Base-by-base conservation (phyloP, 768 basidiomycete species). In the Daedaleopsis nitida region DNA sequence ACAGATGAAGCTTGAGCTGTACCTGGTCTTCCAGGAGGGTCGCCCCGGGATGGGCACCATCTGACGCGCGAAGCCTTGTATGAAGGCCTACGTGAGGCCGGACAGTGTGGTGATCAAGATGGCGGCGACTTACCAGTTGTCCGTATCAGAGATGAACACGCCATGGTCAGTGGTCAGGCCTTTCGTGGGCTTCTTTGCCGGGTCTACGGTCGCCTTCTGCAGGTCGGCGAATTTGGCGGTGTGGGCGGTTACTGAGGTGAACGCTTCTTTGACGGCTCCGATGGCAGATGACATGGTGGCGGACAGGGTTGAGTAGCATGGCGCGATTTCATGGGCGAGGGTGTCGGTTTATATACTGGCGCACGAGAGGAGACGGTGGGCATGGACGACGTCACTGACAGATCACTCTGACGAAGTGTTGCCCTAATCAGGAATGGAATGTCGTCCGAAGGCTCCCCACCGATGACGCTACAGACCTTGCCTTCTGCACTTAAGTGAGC, bases 21-120 rank as follows among this genome's bases (percentile, higher is more conserved):
- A 65, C 81, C 59, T 89, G 86, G 69, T 91, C 89, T 68, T 92
- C 91, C n/a, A 96, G 80, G 9, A 92, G 77, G 24, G 84, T 83
- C 1, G 93, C 89, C 0, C 92, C 94, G 2, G 78, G 77, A 42
- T 76, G 73, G 24, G 73, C 65, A 35, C 79, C 82, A 62, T 79
- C 73, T 19, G 76, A 71, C 21, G 79, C 81, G 69, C 80, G 84
- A 47, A 88, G 74, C 87, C 88, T 89, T 49, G 14, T 45, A 52
- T 17, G 17, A 16, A 43, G 60, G 35, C 34, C 23, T 55, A 52
- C 19, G 37, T 14, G 5, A 19, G 37, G 16, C 14, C 8, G 27
- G 13, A 23, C 35, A 34, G 23, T 3, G 37, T 19, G 43, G 34
- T 35, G 45, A 38, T 23, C 23, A 49, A 16, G 10, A 10, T 16